These are phyloP conservation scores for Ceratobasidium sp. DNA, from an alignment of 1,284 basidiomycete genomes.

Conservation along the genomic window DNA sequence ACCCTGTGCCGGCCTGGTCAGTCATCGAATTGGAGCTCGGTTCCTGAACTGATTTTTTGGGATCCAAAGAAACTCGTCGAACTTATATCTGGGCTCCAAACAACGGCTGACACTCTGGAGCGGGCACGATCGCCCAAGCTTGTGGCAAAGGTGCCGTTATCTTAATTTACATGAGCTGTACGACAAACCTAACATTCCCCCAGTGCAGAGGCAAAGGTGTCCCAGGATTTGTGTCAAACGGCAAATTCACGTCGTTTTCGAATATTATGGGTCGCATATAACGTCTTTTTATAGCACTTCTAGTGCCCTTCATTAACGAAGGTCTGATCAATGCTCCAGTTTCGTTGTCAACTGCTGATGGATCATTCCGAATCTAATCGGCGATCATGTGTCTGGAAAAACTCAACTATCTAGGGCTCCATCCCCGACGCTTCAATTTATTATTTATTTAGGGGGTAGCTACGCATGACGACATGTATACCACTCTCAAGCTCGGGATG, in stretches of 20 bases:
- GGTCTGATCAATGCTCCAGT: slow-evolving; percentile 52
- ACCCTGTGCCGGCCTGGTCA: slow-evolving; percentile 92
- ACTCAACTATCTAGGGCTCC: slow-evolving; percentile 57
- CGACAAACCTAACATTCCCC: slow-evolving; percentile 21
- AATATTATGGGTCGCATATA: neutral
- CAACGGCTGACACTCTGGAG: slow-evolving; percentile 77
- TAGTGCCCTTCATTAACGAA: slow-evolving; percentile 95
- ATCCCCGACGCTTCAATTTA: slow-evolving; percentile 13
- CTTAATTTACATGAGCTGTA: slow-evolving; percentile 10
- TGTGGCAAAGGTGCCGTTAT: slow-evolving; percentile 82
- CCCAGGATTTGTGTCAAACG: slow-evolving; percentile 92
- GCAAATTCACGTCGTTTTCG: too few species aligned
- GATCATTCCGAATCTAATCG: slow-evolving; percentile 58
- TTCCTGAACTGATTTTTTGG: slow-evolving; percentile 41
- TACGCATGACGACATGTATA: slow-evolving; percentile 94
- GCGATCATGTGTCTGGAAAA: slow-evolving; percentile 92
- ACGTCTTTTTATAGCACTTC: slow-evolving; percentile 58
- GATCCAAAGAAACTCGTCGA: slow-evolving; percentile 85
- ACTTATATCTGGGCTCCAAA: slow-evolving; percentile 93
- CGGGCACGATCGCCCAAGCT: slow-evolving; percentile 84
- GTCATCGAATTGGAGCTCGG: slow-evolving; percentile 48
- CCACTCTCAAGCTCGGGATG: slow-evolving; percentile 93
- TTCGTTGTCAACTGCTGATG: neutral
- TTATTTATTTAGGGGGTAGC: slow-evolving; percentile 75
- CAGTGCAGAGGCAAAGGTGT: slow-evolving; percentile 82